Evolutionary conservation across 352 stramenopile genomes (phyloP), one percentile per base, ranked within the genome.

Genomic region (Globisporangium alternatum): DNA sequence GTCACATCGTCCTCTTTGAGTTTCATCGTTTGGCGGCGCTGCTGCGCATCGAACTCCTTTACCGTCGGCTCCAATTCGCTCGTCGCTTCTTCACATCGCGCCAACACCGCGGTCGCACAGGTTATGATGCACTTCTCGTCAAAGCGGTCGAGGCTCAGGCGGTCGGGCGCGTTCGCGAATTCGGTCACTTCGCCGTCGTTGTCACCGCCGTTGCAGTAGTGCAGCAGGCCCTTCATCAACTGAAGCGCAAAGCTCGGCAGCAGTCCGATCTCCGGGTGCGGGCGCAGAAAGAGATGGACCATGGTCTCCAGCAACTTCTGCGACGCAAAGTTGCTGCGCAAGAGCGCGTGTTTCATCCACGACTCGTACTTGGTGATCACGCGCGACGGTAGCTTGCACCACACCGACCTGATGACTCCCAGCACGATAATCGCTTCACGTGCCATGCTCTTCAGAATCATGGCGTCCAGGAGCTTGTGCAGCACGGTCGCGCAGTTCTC

Each of bases 1-100:
- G 43, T 68, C 6, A 74, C 21, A 47, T 84, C 76, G 8, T 78
- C 69, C 15, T 81, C 76, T 12, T 71, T 80, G 25, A 84, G 65
- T 49, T 76, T 80, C 22, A 84, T 22, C 10, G 45, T 62, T 41
- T 75, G 70, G 2, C 73, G 73, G 2, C 67, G 74, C 51, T 81
- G 73, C 17, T 77, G 63, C n/a, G 59, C 60, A 28, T 78, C 67
- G 53, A 76, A 80, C 5, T 56, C 59, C 25, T 83, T 83, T n/a
- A 81, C 64, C 7, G 2, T 30, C 5, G 52, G 49, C 51, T 81
- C 76, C 31, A 77, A 33, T 13, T 77, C 73, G 5, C 47, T 61
- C n/a, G 72, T 60, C 0, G 68, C 52, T 19, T 76, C 68, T 41
- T 83, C 76, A 19, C 70, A 71, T 15, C 69, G 75, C 12, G 39